Evolutionary conservation across 192 early-diverging fungal species (phyloP).

Genomic region (Coemansia sp.): DNA sequence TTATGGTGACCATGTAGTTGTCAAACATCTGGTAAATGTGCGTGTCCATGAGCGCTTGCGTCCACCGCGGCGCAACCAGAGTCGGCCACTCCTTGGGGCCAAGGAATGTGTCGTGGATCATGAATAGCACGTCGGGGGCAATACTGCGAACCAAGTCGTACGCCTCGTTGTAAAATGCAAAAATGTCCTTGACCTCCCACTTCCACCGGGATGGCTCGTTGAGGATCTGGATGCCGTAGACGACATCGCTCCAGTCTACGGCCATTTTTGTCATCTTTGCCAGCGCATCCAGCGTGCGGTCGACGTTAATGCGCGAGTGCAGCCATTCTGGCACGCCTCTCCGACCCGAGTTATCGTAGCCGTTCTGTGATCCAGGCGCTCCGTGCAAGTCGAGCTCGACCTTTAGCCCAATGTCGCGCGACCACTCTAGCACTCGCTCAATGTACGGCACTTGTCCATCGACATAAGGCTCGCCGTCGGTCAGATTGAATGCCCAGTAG

Average conservation of each 20-base stretch:
- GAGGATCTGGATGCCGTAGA: conserved; percentile 49
- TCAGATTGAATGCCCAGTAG: conserved; percentile 63
- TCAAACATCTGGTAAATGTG: conserved; percentile 61
- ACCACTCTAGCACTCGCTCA: conserved; percentile 53
- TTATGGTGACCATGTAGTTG: conserved; percentile 42
- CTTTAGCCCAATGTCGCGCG: conserved; percentile 56
- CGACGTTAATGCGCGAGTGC: conserved; percentile 48
- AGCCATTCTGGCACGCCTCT: conserved; percentile 57
- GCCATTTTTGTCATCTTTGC: conserved; percentile 60
- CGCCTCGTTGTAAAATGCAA: conserved; percentile 55
- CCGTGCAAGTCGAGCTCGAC: conserved; percentile 65
- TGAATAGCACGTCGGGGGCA: conserved; percentile 29
- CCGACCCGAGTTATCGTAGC: conserved; percentile 60
- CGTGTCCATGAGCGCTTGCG: conserved; percentile 53
- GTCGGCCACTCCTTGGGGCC: conserved; percentile 47
- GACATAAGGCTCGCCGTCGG: conserved; percentile 57
- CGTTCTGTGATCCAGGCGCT: conserved; percentile 65
- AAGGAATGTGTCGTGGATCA: conserved; percentile 58
- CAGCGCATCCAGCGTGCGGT: conserved; percentile 60
- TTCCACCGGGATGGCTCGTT: conserved; percentile 57
- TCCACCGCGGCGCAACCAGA: conserved; percentile 46
- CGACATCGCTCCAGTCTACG: conserved; percentile 45
- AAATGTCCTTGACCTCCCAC: conserved; percentile 35
- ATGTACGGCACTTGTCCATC: conserved; percentile 59
- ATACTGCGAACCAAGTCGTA: conserved; percentile 44